Conservation (phyloP, 108 stramenopile species). For the Schizochytrium sp. region DNA sequence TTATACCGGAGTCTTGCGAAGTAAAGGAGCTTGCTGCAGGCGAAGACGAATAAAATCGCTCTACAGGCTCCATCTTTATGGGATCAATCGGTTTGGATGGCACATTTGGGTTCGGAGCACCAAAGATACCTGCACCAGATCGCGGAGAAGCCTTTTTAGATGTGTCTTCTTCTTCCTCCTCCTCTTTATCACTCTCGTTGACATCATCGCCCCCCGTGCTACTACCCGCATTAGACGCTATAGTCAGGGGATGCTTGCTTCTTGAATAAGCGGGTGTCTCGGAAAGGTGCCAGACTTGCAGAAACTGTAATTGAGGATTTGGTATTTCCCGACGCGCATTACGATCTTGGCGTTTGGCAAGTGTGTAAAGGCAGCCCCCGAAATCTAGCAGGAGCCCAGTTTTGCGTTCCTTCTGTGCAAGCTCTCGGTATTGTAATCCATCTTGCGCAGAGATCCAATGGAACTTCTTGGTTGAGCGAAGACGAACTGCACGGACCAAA, state of each 20-base stretch:
- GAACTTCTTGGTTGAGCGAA: conserved; percentile 51
- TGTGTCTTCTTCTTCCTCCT: no score
- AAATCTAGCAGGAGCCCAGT: conserved; percentile 30
- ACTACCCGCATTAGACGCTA: neutral
- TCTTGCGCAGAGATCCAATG: conserved; percentile 11
- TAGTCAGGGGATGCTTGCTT: neutral
- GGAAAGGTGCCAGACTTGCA: conserved; percentile 34
- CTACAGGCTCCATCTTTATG: no score
- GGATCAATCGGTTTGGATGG: no score
- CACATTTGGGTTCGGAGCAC: no score
- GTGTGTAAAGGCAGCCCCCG: conserved; percentile 28
- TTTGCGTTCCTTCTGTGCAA: conserved; percentile 61
- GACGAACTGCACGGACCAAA: neutral
- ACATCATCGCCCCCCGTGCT: no score
- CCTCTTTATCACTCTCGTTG: no score
- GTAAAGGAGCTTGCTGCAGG: no score
- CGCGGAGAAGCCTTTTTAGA: no score
- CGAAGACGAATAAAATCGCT: no score
- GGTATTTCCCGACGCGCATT: neutral
- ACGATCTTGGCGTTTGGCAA: neutral
- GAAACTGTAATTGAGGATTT: neutral
- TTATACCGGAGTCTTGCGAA: no score
- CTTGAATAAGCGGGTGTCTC: neutral
- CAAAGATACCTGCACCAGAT: no score
- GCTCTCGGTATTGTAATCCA: conserved; percentile 26